Conservation (phyloP, 768 basidiomycete species). For the Amanita thiersii region DNA sequence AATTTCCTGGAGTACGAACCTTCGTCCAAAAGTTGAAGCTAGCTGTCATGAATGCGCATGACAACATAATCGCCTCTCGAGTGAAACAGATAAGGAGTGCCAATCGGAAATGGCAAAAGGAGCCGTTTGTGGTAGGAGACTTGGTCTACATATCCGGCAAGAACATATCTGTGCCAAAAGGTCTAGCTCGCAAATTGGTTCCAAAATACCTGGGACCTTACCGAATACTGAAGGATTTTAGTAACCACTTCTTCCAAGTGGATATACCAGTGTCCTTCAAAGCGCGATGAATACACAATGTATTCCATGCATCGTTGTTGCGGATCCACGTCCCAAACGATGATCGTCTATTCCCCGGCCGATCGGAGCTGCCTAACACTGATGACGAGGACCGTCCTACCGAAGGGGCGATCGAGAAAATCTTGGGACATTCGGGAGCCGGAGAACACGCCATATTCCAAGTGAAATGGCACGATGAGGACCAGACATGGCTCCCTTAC, state of each 20-base stretch:
- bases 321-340: slow-evolving; percentile 25
- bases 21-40: slow-evolving; percentile 15
- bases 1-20: slow-evolving; percentile 15
- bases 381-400: slow-evolving; percentile 8
- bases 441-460: slow-evolving; percentile 5
- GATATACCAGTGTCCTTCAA: slow-evolving; percentile 15
- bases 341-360: slow-evolving; percentile 19
- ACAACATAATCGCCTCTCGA: slow-evolving; percentile 15
- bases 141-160: slow-evolving; percentile 24
- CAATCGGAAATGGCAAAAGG: slow-evolving; percentile 23
- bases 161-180: slow-evolving; percentile 17
- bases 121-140: slow-evolving; percentile 23
- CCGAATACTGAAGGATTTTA: slow-evolving; percentile 10
- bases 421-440: slow-evolving; percentile 8
- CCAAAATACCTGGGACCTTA: slow-evolving; percentile 19
- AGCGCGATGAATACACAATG: slow-evolving; percentile 18
- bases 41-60: slow-evolving; percentile 20
- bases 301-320: slow-evolving; percentile 28
- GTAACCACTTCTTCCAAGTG: slow-evolving; percentile 6
- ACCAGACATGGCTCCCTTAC: slow-evolving; percentile 17
- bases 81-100: slow-evolving; percentile 9
- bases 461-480: slow-evolving; percentile 10
- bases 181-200: slow-evolving; percentile 24
- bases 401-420: slow-evolving; percentile 12
- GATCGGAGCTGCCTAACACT: slow-evolving; percentile 12